phyloP scores from a whole-genome alignment of 2,329 filamentous ascomycete species.

The Aureobasidium sp. region DNA sequence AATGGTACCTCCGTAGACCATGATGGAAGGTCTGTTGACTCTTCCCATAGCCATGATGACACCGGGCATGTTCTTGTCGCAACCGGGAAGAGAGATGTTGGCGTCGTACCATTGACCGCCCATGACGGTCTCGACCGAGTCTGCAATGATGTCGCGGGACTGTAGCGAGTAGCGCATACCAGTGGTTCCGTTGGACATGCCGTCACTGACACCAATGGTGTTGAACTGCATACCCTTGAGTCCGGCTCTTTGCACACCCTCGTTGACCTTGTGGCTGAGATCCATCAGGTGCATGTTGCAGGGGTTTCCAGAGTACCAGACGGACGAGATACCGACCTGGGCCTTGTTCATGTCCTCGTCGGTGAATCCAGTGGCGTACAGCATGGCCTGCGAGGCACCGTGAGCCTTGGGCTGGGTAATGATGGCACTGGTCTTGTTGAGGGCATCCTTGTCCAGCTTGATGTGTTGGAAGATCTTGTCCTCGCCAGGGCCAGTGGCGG shows the following conservation, averaged over 20 bases:
- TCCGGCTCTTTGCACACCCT: constrained; percentile 62
- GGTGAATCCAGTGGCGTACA: constrained; percentile 85
- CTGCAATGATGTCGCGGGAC: constrained; percentile 91
- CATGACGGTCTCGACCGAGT: constrained; percentile 99
- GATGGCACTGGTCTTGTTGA: constrained; percentile 75
- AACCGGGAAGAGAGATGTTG: constrained; percentile 93
- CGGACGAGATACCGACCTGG: constrained; percentile 93
- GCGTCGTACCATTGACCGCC: constrained; percentile 97
- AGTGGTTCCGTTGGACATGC: constrained; percentile 94
- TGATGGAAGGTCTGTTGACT: constrained; percentile 86
- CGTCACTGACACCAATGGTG: constrained; percentile 95
- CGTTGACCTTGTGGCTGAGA: constrained; percentile 69
- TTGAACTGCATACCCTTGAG: constrained; percentile 96
- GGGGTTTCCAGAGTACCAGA: constrained; percentile 97
- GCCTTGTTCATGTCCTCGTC: constrained; percentile 91
- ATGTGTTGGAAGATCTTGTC: constrained; percentile 14
- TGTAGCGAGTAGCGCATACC: constrained; percentile 83
- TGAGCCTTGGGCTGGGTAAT: constrained; percentile 98
- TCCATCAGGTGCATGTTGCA: constrained; percentile 99
- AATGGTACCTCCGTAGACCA: constrained; percentile 97
- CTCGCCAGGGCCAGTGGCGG: constrained; percentile 11
- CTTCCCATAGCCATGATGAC: constrained; percentile 74
- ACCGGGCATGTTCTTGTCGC: constrained; percentile 97
- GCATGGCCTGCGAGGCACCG: constrained; percentile 96
- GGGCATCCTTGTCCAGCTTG: constrained; percentile 23